Conservation (phyloP, 2,329 filamentous ascomycete genomes). For the Coleophoma cylindrospora region DNA sequence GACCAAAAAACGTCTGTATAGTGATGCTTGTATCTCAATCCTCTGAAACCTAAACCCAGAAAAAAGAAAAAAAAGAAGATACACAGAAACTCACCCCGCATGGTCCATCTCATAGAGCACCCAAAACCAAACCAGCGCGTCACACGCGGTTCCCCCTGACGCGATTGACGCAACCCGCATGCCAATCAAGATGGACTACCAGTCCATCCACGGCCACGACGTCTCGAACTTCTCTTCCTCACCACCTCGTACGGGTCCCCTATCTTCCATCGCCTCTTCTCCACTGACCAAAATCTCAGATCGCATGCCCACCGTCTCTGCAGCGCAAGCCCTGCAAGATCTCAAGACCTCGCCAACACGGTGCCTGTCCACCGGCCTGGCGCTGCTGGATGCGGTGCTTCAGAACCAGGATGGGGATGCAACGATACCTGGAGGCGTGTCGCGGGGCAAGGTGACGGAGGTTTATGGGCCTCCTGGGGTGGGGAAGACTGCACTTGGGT, state of each 20-base stretch:
- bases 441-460: slow-evolving; percentile 75
- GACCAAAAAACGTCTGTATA: no score
- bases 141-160: no score
- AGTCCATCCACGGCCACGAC: slow-evolving; percentile 54
- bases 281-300: slow-evolving; percentile 41
- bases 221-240: slow-evolving; percentile 48
- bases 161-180: no score
- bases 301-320: slow-evolving; percentile 71
- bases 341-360: slow-evolving; percentile 45
- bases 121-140: no score
- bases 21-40: no score
- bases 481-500: slow-evolving; percentile 76
- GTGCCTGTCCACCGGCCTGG: slow-evolving; percentile 51
- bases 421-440: slow-evolving; percentile 49
- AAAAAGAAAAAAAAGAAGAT: no score
- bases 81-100: no score
- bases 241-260: slow-evolving; percentile 18
- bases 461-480: slow-evolving; percentile 82
- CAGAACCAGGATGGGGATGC: slow-evolving; percentile 19
- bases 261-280: neutral
- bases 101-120: no score
- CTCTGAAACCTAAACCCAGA: no score
- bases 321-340: slow-evolving; percentile 64
- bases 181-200: slow-evolving; percentile 45
- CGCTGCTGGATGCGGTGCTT: slow-evolving; percentile 45